A percentile compares a stretch with the other conserved stretches of the same genome.
These are phyloP conservation scores for Fraxinus quadrangulata DNA, from an alignment of 257 asterid species.

Conservation along the genomic window DNA sequence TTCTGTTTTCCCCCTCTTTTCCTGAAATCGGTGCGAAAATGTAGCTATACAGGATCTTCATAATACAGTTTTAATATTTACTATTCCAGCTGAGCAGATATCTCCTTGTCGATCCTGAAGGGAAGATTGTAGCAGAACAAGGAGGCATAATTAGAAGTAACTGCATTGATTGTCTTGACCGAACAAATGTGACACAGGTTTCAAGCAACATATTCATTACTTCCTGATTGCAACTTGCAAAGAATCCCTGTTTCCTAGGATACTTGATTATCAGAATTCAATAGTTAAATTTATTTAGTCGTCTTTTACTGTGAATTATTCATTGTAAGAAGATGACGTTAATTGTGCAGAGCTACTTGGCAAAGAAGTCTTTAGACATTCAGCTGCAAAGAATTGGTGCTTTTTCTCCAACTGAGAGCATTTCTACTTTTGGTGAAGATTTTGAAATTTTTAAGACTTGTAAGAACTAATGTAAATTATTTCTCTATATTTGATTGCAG, in stretches of 20 bases:
- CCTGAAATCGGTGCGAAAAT: slow-evolving; percentile 29
- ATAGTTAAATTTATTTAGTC: background rate
- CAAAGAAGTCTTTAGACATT: slow-evolving; percentile 66
- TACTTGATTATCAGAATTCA: background rate
- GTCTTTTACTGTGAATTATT: slow-evolving; percentile 7
- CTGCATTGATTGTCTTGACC: slow-evolving; percentile 96
- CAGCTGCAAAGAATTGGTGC: slow-evolving; percentile 83
- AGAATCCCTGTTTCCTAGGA: slow-evolving; percentile 18
- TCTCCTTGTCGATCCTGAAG: slow-evolving; percentile 79
- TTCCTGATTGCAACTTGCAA: slow-evolving; percentile 19
- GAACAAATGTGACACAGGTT: slow-evolving; percentile 99
- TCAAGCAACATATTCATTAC: slow-evolving; percentile 34
- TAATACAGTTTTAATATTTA: slow-evolving; percentile 58
- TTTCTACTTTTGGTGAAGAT: slow-evolving; percentile 76
- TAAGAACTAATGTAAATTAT: slow-evolving; percentile 37
- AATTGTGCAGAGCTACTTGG: slow-evolving; percentile 85
- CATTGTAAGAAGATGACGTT: slow-evolving; percentile 25
- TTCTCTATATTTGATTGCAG: slow-evolving; percentile 20
- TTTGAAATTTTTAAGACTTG: slow-evolving; percentile 68
- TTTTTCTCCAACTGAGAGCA: slow-evolving; percentile 60
- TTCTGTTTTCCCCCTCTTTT: slow-evolving; percentile 5
- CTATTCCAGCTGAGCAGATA: slow-evolving; percentile 96
- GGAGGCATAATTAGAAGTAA: slow-evolving; percentile 80
- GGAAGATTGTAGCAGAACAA: slow-evolving; percentile 71
- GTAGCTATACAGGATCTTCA: slow-evolving; percentile 45